These are phyloP conservation scores for Seiridium unicorne DNA, from an alignment of 2,329 filamentous ascomycete species.

Conservation along the genomic window DNA sequence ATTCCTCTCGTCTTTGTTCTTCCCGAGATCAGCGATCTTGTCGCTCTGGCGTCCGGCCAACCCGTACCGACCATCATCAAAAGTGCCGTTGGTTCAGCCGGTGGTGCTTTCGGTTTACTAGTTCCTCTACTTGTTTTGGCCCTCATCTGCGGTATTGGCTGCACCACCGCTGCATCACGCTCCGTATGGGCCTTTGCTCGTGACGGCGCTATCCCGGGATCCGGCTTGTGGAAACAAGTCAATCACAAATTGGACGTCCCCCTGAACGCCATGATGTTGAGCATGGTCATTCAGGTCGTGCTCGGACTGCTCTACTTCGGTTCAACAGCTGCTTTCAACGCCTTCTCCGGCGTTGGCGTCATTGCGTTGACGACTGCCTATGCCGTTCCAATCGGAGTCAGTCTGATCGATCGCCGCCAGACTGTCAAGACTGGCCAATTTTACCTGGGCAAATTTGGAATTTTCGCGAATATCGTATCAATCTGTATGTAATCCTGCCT, in stretches of 20 bases:
- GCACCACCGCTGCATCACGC: conserved; percentile 66
- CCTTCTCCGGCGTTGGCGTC: conserved; percentile 69
- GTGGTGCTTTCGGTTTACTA: conserved; percentile 61
- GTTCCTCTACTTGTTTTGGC: conserved; percentile 65
- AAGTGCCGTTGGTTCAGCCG: conserved; percentile 57
- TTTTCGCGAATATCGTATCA: conserved; percentile 60
- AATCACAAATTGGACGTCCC: conserved; percentile 63
- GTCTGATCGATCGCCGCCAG: conserved; percentile 57
- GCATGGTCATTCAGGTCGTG: conserved; percentile 61
- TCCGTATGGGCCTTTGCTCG: conserved; percentile 70
- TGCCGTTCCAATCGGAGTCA: conserved; percentile 64
- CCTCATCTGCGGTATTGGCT: conserved; percentile 66
- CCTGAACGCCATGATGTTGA: conserved; percentile 71
- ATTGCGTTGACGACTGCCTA: conserved; percentile 70
- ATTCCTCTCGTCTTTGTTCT: conserved; percentile 69
- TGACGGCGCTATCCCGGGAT: conserved; percentile 67
- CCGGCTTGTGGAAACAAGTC: conserved; percentile 58
- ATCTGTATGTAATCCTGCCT: neutral
- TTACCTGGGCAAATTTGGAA: conserved; percentile 60
- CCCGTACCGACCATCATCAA: conserved; percentile 65
- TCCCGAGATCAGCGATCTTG: conserved; percentile 57
- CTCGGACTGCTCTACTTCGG: conserved; percentile 70
- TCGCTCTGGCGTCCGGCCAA: conserved; percentile 54
- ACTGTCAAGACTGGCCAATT: conserved; percentile 57
- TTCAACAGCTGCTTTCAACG: conserved; percentile 67